These are phyloP conservation scores for Cynara cardunculus DNA, from an alignment of 129 eudicot genomes.

Conservation along the genomic window DNA sequence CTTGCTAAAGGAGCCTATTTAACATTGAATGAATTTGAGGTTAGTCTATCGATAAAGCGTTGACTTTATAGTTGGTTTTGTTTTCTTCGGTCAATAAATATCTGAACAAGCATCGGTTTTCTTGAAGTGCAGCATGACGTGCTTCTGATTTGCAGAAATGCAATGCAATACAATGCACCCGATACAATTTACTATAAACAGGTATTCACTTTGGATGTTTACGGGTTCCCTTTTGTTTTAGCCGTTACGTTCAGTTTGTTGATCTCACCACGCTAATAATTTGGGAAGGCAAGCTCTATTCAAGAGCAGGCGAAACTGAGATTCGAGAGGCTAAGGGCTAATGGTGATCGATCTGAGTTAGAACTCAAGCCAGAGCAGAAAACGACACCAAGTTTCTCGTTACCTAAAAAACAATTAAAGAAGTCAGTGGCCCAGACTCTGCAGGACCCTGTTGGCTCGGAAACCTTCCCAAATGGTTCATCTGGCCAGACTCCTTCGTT, in stretches of 20 bases:
- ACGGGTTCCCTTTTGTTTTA: background rate
- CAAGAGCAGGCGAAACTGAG: conserved; percentile 82
- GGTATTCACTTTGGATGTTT: conserved; percentile 39
- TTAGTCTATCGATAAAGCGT: conserved; percentile 18
- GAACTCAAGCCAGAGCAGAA: conserved; percentile 56
- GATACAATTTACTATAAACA: conserved; percentile 89
- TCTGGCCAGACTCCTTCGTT: conserved; percentile 39
- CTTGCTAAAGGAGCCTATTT: conserved; percentile 65
- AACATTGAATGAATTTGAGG: conserved; percentile 84
- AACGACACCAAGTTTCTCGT: conserved; percentile 30
- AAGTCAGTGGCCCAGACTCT: conserved; percentile 37
- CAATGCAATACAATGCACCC: conserved; percentile 94
- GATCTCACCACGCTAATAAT: conserved; percentile 25
- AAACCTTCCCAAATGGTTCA: conserved; percentile 48
- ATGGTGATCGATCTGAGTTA: conserved; percentile 48
- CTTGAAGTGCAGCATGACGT: conserved; percentile 71
- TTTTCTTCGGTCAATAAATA: background rate
- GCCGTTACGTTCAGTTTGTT: conserved; percentile 12
- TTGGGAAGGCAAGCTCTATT: conserved; percentile 81
- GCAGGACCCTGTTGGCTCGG: conserved; percentile 70
- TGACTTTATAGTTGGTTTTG: background rate
- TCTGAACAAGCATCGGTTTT: conserved; percentile 20
- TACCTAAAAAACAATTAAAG: conserved; percentile 60
- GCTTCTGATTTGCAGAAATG: conserved; percentile 76
- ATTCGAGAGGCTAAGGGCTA: conserved; percentile 58